Percentiles rank a stretch among this genome's conserved stretches.
These are phyloP conservation scores for Claviceps digitariae DNA, from an alignment of 2,329 filamentous ascomycete genomes.

Conservation along the genomic window DNA sequence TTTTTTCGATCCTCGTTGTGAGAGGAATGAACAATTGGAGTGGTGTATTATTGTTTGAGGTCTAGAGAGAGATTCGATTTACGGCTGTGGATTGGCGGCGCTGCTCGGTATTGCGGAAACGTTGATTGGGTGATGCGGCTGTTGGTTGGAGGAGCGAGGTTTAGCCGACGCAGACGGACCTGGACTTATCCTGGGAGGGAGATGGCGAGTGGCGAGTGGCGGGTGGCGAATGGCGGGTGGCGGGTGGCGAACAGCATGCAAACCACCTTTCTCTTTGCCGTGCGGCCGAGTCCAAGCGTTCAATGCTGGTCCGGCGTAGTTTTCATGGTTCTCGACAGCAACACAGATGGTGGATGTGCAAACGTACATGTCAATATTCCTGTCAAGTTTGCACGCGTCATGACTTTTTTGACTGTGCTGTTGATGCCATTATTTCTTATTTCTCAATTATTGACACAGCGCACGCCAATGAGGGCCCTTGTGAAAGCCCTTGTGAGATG, in stretches of 20 bases:
- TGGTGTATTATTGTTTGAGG: not conserved
- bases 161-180: conserved; percentile 13
- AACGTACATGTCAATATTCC: too few relatives aligned
- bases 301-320: too few relatives aligned
- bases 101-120: conserved; percentile 15
- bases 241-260: not conserved
- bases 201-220: not conserved
- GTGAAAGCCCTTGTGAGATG: too few relatives aligned
- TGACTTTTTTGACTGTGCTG: too few relatives aligned
- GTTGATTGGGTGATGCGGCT: conserved; percentile 15
- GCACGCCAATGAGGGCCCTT: too few relatives aligned
- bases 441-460: too few relatives aligned
- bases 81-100: not conserved
- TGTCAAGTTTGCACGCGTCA: too few relatives aligned
- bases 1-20: not conserved
- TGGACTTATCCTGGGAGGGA: not conserved
- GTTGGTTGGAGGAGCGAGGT: conserved; percentile 10
- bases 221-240: not conserved
- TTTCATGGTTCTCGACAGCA: too few relatives aligned
- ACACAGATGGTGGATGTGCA: too few relatives aligned
- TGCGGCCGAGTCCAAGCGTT: too few relatives aligned
- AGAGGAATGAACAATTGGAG: too few relatives aligned
- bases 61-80: not conserved
- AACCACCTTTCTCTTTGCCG: conserved; percentile 1
- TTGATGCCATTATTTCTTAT: too few relatives aligned